Conservation (phyloP, 805 yeast genomes). For the Candida namnaoensis region DNA sequence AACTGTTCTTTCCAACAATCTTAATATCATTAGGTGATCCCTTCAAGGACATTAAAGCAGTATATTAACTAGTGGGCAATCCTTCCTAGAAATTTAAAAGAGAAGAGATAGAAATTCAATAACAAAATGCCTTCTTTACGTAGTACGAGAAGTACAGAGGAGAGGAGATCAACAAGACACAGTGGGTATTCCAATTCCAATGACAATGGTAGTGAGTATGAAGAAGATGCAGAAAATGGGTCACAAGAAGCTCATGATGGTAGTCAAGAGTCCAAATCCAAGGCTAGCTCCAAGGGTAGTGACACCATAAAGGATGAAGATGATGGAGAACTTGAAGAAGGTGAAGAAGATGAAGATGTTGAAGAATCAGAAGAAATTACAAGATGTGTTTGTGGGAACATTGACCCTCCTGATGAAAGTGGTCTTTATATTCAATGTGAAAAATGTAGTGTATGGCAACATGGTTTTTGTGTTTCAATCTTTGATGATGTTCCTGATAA, state of each 20-base stretch:
- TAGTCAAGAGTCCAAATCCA: background rate
- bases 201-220: background rate
- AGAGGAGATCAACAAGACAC: background rate
- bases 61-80: too few relatives aligned
- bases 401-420: constrained; percentile 35
- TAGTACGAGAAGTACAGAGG: background rate
- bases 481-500: constrained; percentile 77
- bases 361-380: constrained; percentile 36
- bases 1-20: too few relatives aligned
- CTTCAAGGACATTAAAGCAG: too few relatives aligned
- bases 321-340: constrained; percentile 9
- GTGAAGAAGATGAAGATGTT: constrained; percentile 18
- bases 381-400: constrained; percentile 33
- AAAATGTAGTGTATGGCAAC: constrained; percentile 93
- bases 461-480: constrained; percentile 91
- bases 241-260: constrained; percentile 1
- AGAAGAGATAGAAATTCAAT: too few relatives aligned
- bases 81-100: too few relatives aligned
- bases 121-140: background rate
- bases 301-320: too few relatives aligned
- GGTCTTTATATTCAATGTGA: constrained; percentile 84
- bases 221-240: background rate
- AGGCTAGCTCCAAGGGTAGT: background rate
- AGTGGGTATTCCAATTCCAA: background rate
- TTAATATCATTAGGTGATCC: too few relatives aligned